Conservation (phyloP, 2,329 filamentous ascomycete genomes). For the Macrophomina tecta region DNA sequence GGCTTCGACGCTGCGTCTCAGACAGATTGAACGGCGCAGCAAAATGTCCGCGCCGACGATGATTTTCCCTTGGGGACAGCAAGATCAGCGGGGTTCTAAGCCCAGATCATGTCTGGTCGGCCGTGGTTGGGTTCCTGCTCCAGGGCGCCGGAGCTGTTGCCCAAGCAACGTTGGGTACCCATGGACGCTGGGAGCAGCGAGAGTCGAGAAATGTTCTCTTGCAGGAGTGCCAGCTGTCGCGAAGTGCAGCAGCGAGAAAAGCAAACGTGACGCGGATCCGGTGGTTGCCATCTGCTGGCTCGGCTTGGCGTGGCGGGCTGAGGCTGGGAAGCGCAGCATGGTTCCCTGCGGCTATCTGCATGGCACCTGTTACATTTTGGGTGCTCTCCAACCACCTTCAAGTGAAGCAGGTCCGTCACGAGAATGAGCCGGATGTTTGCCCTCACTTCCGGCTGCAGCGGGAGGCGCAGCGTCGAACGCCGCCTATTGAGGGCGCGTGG, state of each 20-base stretch:
- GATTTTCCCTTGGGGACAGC: conserved; percentile 19
- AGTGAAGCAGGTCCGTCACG: conserved; percentile 1
- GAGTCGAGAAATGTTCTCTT: not conserved
- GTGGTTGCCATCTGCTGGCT: not conserved
- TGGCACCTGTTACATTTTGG: conserved; percentile 16
- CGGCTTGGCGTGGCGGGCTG: conserved; percentile 17
- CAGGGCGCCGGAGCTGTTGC: conserved; percentile 22
- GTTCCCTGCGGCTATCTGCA: conserved; percentile 22
- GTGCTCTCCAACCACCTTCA: conserved; percentile 9
- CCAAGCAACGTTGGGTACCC: conserved; percentile 26
- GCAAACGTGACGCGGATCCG: conserved; percentile 8
- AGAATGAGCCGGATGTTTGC: conserved; percentile 22
- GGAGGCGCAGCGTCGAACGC: conserved; percentile 4
- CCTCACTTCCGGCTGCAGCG: conserved; percentile 11
- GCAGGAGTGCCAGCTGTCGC: conserved; percentile 18
- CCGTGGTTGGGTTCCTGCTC: conserved; percentile 19
- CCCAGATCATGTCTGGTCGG: conserved; percentile 18
- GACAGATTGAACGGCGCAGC: conserved; percentile 17
- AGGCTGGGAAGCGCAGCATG: conserved; percentile 22
- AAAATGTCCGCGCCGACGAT: conserved; percentile 15
- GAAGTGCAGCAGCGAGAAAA: not conserved
- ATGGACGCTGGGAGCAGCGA: conserved; percentile 1
- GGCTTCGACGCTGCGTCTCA: conserved; percentile 22
- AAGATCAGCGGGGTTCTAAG: conserved; percentile 19
- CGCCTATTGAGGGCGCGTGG: conserved; percentile 14